Evolutionary conservation across 768 basidiomycete genomes (phyloP).

Genomic region (Boletus subcaerulescens): DNA sequence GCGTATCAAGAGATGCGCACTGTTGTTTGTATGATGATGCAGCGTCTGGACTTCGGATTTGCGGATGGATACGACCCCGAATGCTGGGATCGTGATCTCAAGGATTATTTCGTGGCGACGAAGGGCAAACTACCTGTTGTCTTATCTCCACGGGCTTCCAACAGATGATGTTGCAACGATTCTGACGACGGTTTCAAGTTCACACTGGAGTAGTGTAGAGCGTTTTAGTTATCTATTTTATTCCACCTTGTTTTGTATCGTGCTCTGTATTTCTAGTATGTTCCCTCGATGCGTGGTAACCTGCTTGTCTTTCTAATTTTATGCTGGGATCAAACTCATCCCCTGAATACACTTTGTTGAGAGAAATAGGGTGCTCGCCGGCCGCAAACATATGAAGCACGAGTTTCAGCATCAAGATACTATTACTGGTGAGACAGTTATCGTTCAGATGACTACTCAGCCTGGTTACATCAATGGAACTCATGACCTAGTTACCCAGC

Average conservation of each 20-base stretch:
- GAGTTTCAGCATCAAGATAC: background rate
- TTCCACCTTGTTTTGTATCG: slow-evolving; percentile 3
- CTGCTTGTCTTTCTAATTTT: slow-evolving; percentile 7
- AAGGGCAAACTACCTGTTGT: slow-evolving; percentile 35
- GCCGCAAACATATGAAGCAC: background rate
- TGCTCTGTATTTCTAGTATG: slow-evolving; percentile 14
- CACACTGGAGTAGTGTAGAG: slow-evolving; percentile 23
- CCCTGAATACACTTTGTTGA: slow-evolving; percentile 8
- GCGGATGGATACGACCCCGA: slow-evolving; percentile 35
- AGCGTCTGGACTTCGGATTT: slow-evolving; percentile 39
- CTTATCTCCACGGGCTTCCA: slow-evolving; percentile 32
- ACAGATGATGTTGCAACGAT: slow-evolving; percentile 16
- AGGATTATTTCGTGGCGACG: slow-evolving; percentile 38
- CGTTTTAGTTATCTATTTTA: slow-evolving; percentile 23
- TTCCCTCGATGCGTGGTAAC: slow-evolving; percentile 9
- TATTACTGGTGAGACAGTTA: background rate
- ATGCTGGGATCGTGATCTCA: slow-evolving; percentile 34
- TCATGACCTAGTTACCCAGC: background rate
- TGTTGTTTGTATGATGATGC: slow-evolving; percentile 37
- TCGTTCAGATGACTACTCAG: background rate
- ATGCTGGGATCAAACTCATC: background rate
- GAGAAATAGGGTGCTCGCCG: background rate
- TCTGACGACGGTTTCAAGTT: slow-evolving; percentile 8
- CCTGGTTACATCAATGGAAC: background rate
- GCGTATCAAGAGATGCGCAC: slow-evolving; percentile 43